Evolutionary conservation across 2,329 filamentous ascomycete species (phyloP).

Genomic region (Penicillium sp.): DNA sequence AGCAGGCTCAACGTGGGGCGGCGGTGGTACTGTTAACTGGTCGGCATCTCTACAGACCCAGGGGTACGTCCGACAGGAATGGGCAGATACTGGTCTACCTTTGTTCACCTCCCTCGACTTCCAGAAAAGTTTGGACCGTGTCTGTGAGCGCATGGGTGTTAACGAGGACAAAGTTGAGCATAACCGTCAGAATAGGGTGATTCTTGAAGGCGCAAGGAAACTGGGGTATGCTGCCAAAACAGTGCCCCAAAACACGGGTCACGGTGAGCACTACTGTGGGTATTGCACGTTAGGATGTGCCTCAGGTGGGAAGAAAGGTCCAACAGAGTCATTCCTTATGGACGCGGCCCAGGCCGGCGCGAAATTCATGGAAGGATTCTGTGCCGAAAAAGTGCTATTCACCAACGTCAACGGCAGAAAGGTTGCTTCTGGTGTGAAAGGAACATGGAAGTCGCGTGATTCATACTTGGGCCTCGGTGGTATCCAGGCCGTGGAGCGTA

Average conservation of each 20-base stretch:
- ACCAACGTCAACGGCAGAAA: slow-evolving; percentile 51
- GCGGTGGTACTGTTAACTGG: slow-evolving; percentile 89
- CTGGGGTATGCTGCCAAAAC: slow-evolving; percentile 68
- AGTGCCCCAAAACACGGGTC: slow-evolving; percentile 77
- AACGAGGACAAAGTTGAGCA: slow-evolving; percentile 64
- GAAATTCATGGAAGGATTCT: slow-evolving; percentile 78
- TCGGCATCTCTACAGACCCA: slow-evolving; percentile 67
- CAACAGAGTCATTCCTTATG: slow-evolving; percentile 72
- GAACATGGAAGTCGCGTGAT: slow-evolving; percentile 72
- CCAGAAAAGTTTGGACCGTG: slow-evolving; percentile 74
- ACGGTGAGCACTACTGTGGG: slow-evolving; percentile 71
- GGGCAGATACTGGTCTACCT: slow-evolving; percentile 66
- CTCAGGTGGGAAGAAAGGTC: slow-evolving; percentile 73
- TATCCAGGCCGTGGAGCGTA: slow-evolving; percentile 52
- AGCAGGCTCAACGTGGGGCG: slow-evolving; percentile 74
- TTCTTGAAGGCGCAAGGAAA: slow-evolving; percentile 73
- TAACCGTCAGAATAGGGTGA: slow-evolving; percentile 66
- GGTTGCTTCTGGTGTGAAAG: slow-evolving; percentile 68
- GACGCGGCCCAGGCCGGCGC: slow-evolving; percentile 76
- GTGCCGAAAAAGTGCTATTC: slow-evolving; percentile 69
- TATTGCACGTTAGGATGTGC: slow-evolving; percentile 60
- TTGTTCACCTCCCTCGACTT: slow-evolving; percentile 74
- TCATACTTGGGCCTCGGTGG: slow-evolving; percentile 57
- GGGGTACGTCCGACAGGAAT: slow-evolving; percentile 73
- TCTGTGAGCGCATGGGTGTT: slow-evolving; percentile 77